Conservation (phyloP, 257 asterid species). For the Misopates orontium region DNA sequence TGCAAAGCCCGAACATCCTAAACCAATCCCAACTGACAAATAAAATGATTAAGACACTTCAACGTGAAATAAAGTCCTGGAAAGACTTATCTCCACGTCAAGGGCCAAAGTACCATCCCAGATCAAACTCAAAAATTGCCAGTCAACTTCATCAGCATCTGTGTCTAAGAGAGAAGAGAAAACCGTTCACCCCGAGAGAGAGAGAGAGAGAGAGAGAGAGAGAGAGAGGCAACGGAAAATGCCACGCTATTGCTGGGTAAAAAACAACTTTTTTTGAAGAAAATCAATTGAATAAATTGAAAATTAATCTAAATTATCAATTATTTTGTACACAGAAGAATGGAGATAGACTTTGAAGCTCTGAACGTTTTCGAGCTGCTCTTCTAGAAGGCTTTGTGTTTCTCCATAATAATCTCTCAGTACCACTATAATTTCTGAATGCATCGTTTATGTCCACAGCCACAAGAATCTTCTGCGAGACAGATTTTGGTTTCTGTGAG, state of each 20-base stretch:
- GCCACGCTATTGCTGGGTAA: not conserved
- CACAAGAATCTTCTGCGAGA: conserved; percentile 25
- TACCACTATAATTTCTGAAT: conserved; percentile 30
- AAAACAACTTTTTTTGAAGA: conserved; percentile 14
- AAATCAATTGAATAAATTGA: conserved; percentile 55
- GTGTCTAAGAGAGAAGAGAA: no score
- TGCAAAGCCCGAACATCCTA: no score
- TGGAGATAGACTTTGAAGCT: conserved; percentile 57
- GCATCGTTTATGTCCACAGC: conserved; percentile 28
- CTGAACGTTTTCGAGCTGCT: conserved; percentile 61
- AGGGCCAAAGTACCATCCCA: no score
- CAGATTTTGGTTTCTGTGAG: conserved; percentile 36
- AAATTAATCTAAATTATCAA: conserved; percentile 25
- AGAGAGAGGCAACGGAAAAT: not conserved
- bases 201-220: not conserved
- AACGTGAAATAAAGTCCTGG: no score
- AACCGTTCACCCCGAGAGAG: no score
- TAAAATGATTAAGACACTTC: no score
- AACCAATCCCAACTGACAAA: no score
- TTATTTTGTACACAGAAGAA: conserved; percentile 49
- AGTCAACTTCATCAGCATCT: no score
- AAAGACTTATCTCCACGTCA: no score
- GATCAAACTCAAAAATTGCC: no score
- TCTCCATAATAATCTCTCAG: conserved; percentile 63
- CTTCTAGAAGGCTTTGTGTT: conserved; percentile 68